Base-by-base conservation (phyloP, 1,139 yeast genomes). In the Hyphopichia burtonii region DNA sequence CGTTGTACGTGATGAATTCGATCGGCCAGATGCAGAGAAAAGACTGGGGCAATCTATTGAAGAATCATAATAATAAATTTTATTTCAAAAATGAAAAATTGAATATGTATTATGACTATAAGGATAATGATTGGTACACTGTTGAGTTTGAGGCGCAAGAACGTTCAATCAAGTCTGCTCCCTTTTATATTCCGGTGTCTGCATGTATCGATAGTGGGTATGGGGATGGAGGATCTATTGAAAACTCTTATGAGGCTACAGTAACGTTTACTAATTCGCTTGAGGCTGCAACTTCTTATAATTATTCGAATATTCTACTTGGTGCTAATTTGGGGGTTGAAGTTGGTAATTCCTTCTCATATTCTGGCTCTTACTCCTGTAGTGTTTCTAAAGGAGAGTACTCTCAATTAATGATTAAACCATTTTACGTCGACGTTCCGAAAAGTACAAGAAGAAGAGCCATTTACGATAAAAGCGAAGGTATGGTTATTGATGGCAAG, bases 341-440 rank as follows among this genome's bases (percentile, higher is more conserved):
- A 11, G 50, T 47, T 1, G 40, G 40, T 12, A 32, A 45, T 2
- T 39, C 46, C n/a, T 38, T 44, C 14, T 31, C 52, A 1, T 55
- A 31, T 32, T n/a, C 41, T 12, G 48, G 46, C 6, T 30, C 44
- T 12, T 40, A 41, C n/a, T 39, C 49, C 19, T 60, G 65, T 43
- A 41, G 45, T 27, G 47, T 52, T 5, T 43, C 31, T 4, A 41
- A 45, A 10, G 59, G 59, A 7, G 43, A 50, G 25, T 49, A 43
- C 43, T 62, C 54, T 2, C 59, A 52, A 32, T 31, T 51, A 36
- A 48, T 41, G 34, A 45, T 50, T 17, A 44, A 45, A 28, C 56
- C 55, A 4, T 35, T 44, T 23, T 41, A 41, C 22, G 39, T 44
- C 10, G 42, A 41, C 3, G 41, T 52, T 10, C 59, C 57, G 9